A percentile compares a stretch with the other conserved stretches of the same genome.
Conservation (phyloP, 1,284 basidiomycete genomes). For the Leccinum brunneo-olivaceum region DNA sequence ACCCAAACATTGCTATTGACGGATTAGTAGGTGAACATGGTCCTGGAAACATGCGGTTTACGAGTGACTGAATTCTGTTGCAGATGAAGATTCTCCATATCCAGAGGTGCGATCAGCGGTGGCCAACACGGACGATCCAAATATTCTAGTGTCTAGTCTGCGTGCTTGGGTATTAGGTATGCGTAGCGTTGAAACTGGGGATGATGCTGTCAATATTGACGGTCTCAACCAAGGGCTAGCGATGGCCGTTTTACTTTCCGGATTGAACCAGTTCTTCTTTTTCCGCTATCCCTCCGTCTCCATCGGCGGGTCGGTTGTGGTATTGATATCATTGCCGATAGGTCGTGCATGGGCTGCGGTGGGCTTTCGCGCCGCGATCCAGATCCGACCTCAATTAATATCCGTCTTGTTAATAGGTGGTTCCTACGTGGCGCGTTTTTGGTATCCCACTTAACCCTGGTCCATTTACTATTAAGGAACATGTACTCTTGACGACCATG, state of each 20-base stretch:
- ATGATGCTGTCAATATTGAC: not conserved
- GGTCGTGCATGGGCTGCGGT: slow-evolving; percentile 53
- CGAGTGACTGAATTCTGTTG: not conserved
- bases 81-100: slow-evolving; percentile 43
- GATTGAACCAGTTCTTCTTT: slow-evolving; percentile 63
- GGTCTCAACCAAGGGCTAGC: slow-evolving; percentile 21
- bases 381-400: not conserved
- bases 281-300: slow-evolving; percentile 59
- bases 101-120: slow-evolving; percentile 48
- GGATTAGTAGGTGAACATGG: slow-evolving; percentile 31
- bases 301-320: slow-evolving; percentile 47
- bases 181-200: not conserved
- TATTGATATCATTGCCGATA: slow-evolving; percentile 59
- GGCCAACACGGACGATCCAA: slow-evolving; percentile 63
- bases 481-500: slow-evolving; percentile 72
- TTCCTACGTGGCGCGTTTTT: slow-evolving; percentile 54
- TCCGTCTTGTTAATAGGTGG: slow-evolving; percentile 16
- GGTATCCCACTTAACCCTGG: slow-evolving; percentile 61
- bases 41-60: not conserved
- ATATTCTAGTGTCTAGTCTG: slow-evolving; percentile 54
- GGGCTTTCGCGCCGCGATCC: not conserved
- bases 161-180: slow-evolving; percentile 62
- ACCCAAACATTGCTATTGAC: slow-evolving; percentile 57
- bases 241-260: slow-evolving; percentile 55
- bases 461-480: slow-evolving; percentile 69